A percentile compares a stretch with the other conserved stretches of the same genome.
phyloP scores from a whole-genome alignment of 495 filamentous ascomycete genomes.

The Penicillium nucicola region DNA sequence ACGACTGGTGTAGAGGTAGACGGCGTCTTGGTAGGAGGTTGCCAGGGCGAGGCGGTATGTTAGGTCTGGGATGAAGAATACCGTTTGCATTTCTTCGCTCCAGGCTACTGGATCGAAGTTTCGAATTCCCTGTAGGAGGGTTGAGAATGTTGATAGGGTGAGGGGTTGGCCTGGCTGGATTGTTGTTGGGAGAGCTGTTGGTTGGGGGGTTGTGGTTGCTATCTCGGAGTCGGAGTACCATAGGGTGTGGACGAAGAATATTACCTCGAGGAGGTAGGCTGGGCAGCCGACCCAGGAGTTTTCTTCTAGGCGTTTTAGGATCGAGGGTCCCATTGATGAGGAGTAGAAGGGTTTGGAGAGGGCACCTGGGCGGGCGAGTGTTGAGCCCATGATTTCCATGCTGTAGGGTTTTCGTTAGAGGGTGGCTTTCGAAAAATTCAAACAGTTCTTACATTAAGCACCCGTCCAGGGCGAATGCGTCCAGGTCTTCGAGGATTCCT shows the following conservation, averaged over 20 bases:
- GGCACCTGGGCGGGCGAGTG: constrained; percentile 42
- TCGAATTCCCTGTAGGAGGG: constrained; percentile 41
- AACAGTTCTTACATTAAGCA: constrained; percentile 35
- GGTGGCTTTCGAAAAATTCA: neutral
- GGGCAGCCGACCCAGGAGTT: constrained; percentile 49
- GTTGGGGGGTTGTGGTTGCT: constrained; percentile 21
- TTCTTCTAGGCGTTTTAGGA: constrained; percentile 45
- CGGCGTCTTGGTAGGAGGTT: constrained; percentile 39
- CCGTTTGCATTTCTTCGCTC: constrained; percentile 43
- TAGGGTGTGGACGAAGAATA: constrained; percentile 44
- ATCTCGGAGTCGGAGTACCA: constrained; percentile 34
- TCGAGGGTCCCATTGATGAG: constrained; percentile 35
- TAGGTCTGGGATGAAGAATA: constrained; percentile 33
- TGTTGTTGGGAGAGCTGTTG: constrained; percentile 27
- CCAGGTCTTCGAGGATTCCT: constrained; percentile 35
- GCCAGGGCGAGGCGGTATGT: constrained; percentile 41
- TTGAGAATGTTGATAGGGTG: constrained; percentile 30
- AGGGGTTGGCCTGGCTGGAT: constrained; percentile 25
- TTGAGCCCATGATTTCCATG: constrained; percentile 49
- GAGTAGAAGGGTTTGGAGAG: constrained; percentile 45
- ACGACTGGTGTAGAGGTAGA: constrained; percentile 46
- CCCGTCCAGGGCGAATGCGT: constrained; percentile 41
- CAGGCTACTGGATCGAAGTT: constrained; percentile 42
- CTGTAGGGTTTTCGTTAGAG: constrained; percentile 10
- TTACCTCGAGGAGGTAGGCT: constrained; percentile 45